Evolutionary conservation across 2,329 filamentous ascomycete species (phyloP).

Genomic region (Boeremia exigua): DNA sequence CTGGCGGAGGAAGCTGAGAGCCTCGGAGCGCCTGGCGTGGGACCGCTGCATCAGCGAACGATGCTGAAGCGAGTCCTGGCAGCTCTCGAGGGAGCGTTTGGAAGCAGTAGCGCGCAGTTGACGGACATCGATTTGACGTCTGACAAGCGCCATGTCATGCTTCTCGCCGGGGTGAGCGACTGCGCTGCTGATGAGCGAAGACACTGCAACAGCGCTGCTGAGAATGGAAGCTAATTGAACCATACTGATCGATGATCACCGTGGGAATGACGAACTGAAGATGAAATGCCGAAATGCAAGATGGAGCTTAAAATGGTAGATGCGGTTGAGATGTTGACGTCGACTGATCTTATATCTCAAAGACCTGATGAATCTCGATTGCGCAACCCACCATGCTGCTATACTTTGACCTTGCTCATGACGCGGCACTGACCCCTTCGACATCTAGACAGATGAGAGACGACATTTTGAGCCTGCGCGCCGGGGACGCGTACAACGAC

Average conservation of each 20-base stretch:
- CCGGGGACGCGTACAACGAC: conserved; percentile 15
- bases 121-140: conserved; percentile 38
- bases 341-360: conserved; percentile 2
- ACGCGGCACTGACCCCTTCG: conserved; percentile 17
- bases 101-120: conserved; percentile 25
- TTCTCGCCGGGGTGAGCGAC: conserved; percentile 44
- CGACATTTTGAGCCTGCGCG: conserved; percentile 9
- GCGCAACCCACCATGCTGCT: background rate
- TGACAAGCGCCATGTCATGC: conserved; percentile 38
- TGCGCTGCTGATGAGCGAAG: conserved; percentile 24
- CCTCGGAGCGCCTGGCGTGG: conserved; percentile 26
- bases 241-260: conserved; percentile 15
- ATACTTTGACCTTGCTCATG: conserved; percentile 14
- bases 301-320: background rate
- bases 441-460: background rate
- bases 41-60: conserved; percentile 27
- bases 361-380: background rate
- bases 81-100: conserved; percentile 27
- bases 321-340: background rate
- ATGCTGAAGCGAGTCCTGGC: conserved; percentile 27
- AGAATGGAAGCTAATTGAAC: conserved; percentile 29
- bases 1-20: conserved; percentile 25
- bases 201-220: conserved; percentile 22
- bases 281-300: background rate
- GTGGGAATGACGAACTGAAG: background rate